phyloP scores from a whole-genome alignment of 75 land plant species.

The Selaginella tamariscina region DNA sequence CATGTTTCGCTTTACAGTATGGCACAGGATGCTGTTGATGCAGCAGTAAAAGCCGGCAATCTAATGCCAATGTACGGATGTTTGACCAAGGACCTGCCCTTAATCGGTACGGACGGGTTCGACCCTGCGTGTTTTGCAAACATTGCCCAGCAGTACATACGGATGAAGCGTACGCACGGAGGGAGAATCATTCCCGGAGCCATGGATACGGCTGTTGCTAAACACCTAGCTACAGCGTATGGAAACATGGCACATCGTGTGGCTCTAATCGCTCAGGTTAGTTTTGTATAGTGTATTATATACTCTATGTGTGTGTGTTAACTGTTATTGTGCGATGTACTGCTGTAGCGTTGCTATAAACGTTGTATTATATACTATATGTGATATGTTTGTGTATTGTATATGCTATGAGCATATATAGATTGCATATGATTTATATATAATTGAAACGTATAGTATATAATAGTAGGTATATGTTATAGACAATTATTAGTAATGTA shows the following conservation, averaged over 20 bases:
- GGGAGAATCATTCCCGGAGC: conserved; percentile 84
- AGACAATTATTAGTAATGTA: no score
- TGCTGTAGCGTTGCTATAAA: neutral
- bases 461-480: no score
- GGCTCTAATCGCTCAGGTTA: conserved; percentile 79
- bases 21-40: conserved; percentile 97
- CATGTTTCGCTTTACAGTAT: no score
- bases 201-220: conserved; percentile 82
- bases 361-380: neutral
- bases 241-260: conserved; percentile 66
- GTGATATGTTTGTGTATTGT: no score
- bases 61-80: conserved; percentile 46
- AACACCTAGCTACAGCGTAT: conserved; percentile 84
- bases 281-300: no score
- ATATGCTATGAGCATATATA: no score
- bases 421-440: no score
- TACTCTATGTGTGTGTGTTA: neutral
- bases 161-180: conserved; percentile 61
- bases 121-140: conserved; percentile 64
- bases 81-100: conserved; percentile 42
- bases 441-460: no score
- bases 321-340: neutral
- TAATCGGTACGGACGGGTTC: conserved; percentile 74
- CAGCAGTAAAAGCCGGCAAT: conserved; percentile 64
- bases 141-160: conserved; percentile 71